Conservation (phyloP, 495 filamentous ascomycete species). For the Xylaria flabelliformis region DNA sequence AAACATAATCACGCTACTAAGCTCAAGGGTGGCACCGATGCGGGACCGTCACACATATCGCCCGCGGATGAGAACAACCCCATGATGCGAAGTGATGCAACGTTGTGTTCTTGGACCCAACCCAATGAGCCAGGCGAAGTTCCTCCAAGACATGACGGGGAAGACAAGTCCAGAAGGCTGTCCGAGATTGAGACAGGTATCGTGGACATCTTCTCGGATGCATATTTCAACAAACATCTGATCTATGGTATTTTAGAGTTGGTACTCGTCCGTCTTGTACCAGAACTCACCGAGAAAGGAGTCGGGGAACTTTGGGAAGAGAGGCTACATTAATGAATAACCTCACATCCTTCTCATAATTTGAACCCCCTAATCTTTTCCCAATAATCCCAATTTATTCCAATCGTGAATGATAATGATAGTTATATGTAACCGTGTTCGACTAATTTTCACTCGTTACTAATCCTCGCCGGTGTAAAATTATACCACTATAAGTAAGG, state of each 20-base stretch:
- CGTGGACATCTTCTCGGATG: conserved; percentile 77
- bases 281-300: conserved; percentile 80
- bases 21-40: conserved; percentile 37
- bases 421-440: not conserved
- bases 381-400: not conserved
- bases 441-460: not conserved
- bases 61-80: conserved; percentile 46
- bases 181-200: conserved; percentile 59
- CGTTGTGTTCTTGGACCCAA: conserved; percentile 37
- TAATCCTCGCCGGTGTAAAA: not conserved
- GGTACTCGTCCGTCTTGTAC: conserved; percentile 76
- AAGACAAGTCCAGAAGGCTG: conserved; percentile 48
- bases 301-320: conserved; percentile 75
- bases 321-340: conserved; percentile 58
- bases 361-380: not conserved
- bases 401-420: not conserved
- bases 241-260: conserved; percentile 79
- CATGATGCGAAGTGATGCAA: conserved; percentile 45
- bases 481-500: not conserved
- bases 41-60: conserved; percentile 39
- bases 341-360: not conserved
- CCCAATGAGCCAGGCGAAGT: conserved; percentile 28
- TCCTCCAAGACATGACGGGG: conserved; percentile 41
- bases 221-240: conserved; percentile 90
- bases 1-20: conserved; percentile 36